A percentile compares a stretch with the other conserved stretches of the same genome.
phyloP scores from a whole-genome alignment of 2,329 filamentous ascomycete genomes.

The Dothistroma pini region DNA sequence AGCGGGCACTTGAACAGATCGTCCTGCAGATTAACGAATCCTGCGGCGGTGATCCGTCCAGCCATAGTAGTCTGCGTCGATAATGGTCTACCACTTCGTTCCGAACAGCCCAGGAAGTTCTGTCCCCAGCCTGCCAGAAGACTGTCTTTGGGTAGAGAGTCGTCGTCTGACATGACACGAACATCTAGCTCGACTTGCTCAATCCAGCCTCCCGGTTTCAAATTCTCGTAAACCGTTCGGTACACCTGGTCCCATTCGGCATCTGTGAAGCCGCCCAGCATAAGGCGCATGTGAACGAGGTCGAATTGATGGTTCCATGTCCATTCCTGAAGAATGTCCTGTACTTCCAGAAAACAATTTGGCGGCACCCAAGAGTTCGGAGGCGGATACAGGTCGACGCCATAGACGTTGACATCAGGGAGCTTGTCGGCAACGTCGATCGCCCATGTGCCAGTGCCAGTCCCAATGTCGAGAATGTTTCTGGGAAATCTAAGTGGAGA shows the following conservation, averaged over 20 bases:
- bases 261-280: slow-evolving; percentile 18
- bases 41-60: slow-evolving; percentile 10
- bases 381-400: slow-evolving; percentile 38
- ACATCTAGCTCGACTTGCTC: slow-evolving; percentile 39
- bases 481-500: slow-evolving; percentile 35
- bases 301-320: slow-evolving; percentile 34
- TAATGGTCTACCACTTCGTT: slow-evolving; percentile 11
- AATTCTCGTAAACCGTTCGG: slow-evolving; percentile 22
- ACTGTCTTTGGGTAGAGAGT: slow-evolving; percentile 31
- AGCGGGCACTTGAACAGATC: slow-evolving; percentile 40
- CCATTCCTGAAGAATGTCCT: slow-evolving; percentile 16
- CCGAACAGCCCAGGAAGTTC: slow-evolving; percentile 16
- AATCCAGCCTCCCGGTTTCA: slow-evolving; percentile 42
- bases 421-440: slow-evolving; percentile 36
- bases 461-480: slow-evolving; percentile 47
- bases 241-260: slow-evolving; percentile 18
- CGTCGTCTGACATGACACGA: slow-evolving; percentile 17
- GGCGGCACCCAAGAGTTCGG: slow-evolving; percentile 28
- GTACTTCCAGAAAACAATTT: slow-evolving; percentile 18
- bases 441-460: slow-evolving; percentile 37
- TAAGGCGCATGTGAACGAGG: slow-evolving; percentile 39
- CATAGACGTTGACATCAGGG: slow-evolving; percentile 28
- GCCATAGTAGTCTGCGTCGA: slow-evolving; percentile 13
- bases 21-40: slow-evolving; percentile 35
- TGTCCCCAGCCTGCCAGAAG: slow-evolving; percentile 30